Evolutionary conservation across 176 grass and related monocot genomes (phyloP).

Genomic region (Cenchrus fungigraminus): DNA sequence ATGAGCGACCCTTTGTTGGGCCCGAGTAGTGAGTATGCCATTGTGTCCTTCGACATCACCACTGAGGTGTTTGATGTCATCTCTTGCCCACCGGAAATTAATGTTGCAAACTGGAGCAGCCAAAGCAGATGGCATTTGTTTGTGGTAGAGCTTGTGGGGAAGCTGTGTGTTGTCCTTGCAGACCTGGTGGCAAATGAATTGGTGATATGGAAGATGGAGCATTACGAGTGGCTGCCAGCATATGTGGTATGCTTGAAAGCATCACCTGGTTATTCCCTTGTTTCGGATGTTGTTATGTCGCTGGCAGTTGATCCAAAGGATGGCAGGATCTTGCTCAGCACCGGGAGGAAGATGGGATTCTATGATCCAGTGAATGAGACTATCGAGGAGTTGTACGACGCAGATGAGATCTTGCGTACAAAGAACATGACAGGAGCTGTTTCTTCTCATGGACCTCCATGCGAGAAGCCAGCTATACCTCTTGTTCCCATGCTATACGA

Average conservation of each 20-base stretch:
- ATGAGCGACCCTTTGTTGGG: constrained; percentile 11
- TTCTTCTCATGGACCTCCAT: neutral
- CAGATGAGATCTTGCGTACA: neutral
- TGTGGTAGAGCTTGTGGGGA: constrained; percentile 6
- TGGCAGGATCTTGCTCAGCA: constrained; percentile 28
- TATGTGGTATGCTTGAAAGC: neutral
- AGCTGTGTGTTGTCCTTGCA: constrained; percentile 4
- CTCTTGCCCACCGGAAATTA: neutral
- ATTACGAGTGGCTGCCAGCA: neutral
- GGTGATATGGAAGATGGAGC: constrained; percentile 5
- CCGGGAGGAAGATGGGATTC: neutral
- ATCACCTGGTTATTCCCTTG: neutral
- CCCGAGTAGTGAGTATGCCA: neutral
- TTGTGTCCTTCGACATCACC: neutral
- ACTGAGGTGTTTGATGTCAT: neutral
- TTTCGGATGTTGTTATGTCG: neutral
- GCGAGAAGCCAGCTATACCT: neutral
- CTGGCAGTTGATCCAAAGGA: neutral
- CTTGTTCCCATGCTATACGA: neutral
- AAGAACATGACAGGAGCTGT: neutral
- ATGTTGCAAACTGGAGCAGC: neutral
- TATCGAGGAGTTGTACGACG: neutral
- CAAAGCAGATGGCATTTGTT: neutral
- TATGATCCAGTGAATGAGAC: neutral
- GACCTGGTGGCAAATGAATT: constrained; percentile 1